A percentile compares a stretch with the other conserved stretches of the same genome.
phyloP scores from a whole-genome alignment of 2,329 filamentous ascomycete genomes.

The Penicillium thymicola region DNA sequence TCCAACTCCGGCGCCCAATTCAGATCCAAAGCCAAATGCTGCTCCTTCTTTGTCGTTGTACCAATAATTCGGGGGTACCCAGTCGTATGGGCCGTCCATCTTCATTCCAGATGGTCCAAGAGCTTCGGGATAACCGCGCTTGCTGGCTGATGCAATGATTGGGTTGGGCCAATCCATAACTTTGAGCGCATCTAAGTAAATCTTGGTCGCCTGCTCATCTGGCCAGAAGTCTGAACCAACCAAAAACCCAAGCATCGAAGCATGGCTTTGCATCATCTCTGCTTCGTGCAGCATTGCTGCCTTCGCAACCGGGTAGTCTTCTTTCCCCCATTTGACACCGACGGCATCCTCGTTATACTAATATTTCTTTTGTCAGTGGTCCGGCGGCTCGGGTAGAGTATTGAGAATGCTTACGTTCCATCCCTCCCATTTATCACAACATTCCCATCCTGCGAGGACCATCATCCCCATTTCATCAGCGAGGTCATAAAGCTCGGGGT shows the following conservation, averaged over 20 bases:
- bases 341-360: conserved; percentile 55
- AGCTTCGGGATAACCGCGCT: conserved; percentile 51
- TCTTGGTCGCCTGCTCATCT: conserved; percentile 52
- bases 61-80: conserved; percentile 65
- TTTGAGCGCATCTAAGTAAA: conserved; percentile 53
- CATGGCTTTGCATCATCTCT: conserved; percentile 58
- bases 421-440: conserved; percentile 66
- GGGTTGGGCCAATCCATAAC: conserved; percentile 56
- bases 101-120: conserved; percentile 61
- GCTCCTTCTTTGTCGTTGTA: conserved; percentile 54
- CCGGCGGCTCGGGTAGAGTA: neutral
- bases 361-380: neutral
- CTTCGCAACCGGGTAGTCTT: conserved; percentile 56
- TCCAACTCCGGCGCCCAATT: conserved; percentile 60
- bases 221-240: conserved; percentile 65
- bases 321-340: conserved; percentile 48
- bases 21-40: conserved; percentile 62
- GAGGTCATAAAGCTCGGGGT: conserved; percentile 58
- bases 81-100: conserved; percentile 66
- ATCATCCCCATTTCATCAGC: conserved; percentile 60
- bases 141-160: conserved; percentile 57
- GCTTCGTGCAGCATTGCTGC: conserved; percentile 59
- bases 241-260: conserved; percentile 57
- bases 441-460: conserved; percentile 63
- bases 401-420: conserved; percentile 42